Percentiles rank a stretch among this genome's conserved stretches.
phyloP scores from a whole-genome alignment of 495 filamentous ascomycete species.

The Trichoderma gamsii region DNA sequence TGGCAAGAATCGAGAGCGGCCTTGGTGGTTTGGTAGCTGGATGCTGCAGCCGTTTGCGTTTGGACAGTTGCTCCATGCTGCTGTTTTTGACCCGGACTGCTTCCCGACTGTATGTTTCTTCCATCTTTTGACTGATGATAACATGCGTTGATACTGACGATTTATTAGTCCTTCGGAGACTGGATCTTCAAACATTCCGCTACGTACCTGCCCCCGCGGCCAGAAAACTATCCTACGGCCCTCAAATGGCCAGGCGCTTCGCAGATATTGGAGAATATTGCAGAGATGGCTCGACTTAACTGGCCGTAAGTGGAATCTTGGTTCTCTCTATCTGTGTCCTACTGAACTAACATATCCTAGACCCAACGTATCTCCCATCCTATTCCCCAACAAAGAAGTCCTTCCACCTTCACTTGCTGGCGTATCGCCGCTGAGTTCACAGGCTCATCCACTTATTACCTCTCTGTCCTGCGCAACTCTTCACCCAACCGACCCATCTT shows the following conservation, averaged over 20 bases:
- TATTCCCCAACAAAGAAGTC: conserved; percentile 64
- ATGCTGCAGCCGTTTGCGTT: conserved; percentile 86
- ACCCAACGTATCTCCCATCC: conserved; percentile 75
- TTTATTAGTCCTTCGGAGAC: conserved; percentile 24
- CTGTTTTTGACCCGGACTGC: conserved; percentile 87
- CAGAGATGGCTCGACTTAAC: conserved; percentile 67
- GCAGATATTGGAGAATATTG: conserved; percentile 74
- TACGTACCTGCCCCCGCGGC: conserved; percentile 70
- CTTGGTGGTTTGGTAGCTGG: conserved; percentile 95
- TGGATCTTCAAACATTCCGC: conserved; percentile 68
- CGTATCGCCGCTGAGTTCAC: conserved; percentile 71
- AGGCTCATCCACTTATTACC: conserved; percentile 77
- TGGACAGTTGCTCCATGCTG: conserved; percentile 85
- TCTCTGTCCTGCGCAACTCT: conserved; percentile 83
- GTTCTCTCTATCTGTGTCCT: background rate
- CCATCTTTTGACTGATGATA: background rate
- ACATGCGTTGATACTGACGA: background rate
- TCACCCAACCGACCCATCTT: conserved; percentile 84
- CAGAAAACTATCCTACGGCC: conserved; percentile 57
- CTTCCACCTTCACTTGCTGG: conserved; percentile 59
- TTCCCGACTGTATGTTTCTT: conserved; percentile 50
- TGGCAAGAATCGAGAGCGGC: conserved; percentile 40
- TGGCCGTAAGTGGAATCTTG: conserved; percentile 64
- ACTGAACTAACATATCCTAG: conserved; percentile 28
- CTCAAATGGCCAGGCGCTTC: conserved; percentile 70